These are phyloP conservation scores for Penicillium sp. DNA, from an alignment of 2,329 filamentous ascomycete species.

Conservation along the genomic window DNA sequence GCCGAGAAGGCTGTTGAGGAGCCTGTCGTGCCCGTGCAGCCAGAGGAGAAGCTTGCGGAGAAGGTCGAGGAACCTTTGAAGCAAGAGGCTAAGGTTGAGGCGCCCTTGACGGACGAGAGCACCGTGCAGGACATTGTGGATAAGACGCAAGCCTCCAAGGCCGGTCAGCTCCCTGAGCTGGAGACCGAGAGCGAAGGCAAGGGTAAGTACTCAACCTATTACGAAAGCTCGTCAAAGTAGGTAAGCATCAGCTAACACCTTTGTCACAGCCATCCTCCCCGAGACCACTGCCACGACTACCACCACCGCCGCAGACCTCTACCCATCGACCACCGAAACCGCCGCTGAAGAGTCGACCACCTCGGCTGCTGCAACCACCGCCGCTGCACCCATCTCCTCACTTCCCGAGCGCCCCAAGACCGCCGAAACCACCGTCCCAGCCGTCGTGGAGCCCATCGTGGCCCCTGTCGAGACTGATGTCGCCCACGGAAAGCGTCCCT, in stretches of 20 bases:
- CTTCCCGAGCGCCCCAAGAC: conserved; percentile 27
- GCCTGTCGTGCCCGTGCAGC: neutral
- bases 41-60: neutral
- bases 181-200: conserved; percentile 27
- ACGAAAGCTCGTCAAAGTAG: neutral
- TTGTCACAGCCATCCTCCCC: conserved; percentile 28
- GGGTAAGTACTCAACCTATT: conserved; percentile 19
- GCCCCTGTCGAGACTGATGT: conserved; percentile 26
- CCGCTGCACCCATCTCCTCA: conserved; percentile 14
- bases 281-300: conserved; percentile 30
- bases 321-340: conserved; percentile 27
- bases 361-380: conserved; percentile 20
- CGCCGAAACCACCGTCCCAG: neutral
- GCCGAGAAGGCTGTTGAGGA: conserved; percentile 17
- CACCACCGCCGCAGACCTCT: conserved; percentile 26
- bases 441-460: neutral
- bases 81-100: conserved; percentile 17
- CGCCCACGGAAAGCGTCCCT: conserved; percentile 43
- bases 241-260: neutral
- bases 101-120: conserved; percentile 18
- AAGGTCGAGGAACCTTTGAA: conserved; percentile 6
- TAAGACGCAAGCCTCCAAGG: conserved; percentile 34
- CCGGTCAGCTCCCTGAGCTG: conserved; percentile 25
- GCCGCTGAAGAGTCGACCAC: conserved; percentile 31
- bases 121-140: conserved; percentile 29